Percentiles rank a stretch among this genome's conserved stretches.
These are phyloP conservation scores for Penicillium angulare DNA, from an alignment of 495 filamentous ascomycete genomes.

Conservation along the genomic window DNA sequence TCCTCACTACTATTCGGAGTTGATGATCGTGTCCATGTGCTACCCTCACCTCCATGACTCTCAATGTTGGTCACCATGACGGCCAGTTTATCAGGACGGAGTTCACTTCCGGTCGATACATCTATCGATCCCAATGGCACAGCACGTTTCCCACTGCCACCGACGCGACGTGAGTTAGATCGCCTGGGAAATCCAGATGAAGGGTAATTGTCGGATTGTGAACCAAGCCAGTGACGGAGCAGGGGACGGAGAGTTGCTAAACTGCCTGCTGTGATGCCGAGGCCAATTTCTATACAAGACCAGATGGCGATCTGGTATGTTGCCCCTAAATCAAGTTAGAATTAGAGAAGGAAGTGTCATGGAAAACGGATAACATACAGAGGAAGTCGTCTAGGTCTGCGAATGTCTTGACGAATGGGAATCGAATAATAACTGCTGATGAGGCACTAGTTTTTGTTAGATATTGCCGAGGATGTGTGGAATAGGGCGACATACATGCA, in stretches of 20 bases:
- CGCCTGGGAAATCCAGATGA: slow-evolving; percentile 22
- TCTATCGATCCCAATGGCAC: slow-evolving; percentile 36
- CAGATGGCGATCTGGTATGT: slow-evolving; percentile 45
- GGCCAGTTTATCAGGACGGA: slow-evolving; percentile 41
- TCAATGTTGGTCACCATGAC: slow-evolving; percentile 41
- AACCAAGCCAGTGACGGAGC: slow-evolving; percentile 36
- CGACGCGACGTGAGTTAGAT: slow-evolving; percentile 20
- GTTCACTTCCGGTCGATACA: slow-evolving; percentile 9
- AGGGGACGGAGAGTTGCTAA: slow-evolving; percentile 49
- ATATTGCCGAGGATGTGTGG: background rate
- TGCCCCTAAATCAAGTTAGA: slow-evolving; percentile 24
- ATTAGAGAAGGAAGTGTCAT: background rate
- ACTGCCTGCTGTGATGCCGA: slow-evolving; percentile 47
- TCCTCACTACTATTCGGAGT: slow-evolving; percentile 37
- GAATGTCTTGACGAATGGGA: slow-evolving; percentile 42
- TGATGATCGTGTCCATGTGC: slow-evolving; percentile 16
- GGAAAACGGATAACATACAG: slow-evolving; percentile 22
- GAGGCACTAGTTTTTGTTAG: slow-evolving; percentile 29
- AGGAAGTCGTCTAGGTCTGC: slow-evolving; percentile 37
- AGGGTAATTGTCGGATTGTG: slow-evolving; percentile 21
- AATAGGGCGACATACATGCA: slow-evolving; percentile 36
- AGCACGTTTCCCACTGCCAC: slow-evolving; percentile 14
- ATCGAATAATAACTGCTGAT: slow-evolving; percentile 38
- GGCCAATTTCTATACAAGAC: slow-evolving; percentile 44
- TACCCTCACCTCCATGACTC: slow-evolving; percentile 23